Evolutionary conservation across 176 grass and related monocot species (phyloP), one percentile per base, ranked within the genome.

Genomic region (Themeda triandra): DNA sequence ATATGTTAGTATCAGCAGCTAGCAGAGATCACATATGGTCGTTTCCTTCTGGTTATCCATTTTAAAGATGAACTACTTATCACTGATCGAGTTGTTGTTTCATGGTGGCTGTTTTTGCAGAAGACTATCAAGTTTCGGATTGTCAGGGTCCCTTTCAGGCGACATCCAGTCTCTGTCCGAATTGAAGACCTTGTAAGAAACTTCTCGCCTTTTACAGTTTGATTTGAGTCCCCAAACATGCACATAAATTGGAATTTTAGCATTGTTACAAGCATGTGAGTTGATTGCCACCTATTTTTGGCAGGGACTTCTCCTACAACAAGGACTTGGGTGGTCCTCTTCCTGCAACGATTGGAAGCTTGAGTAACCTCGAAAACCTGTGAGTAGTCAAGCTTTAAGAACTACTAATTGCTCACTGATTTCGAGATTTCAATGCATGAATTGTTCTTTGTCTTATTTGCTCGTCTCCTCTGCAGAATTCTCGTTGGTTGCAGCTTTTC

Each of bases 281-380:
- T 7, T 32, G 19, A 9, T 32, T 53, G 5, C 9, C 21, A 4
- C 8, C 23, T 45, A 14, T 4, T 29, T 82, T 71, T 37, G 15
- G 13, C 81, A 98, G 95, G 80, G 95, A 98, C 33, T 90, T 98
- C 13, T 98, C 95, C 60, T 90, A 95, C 66, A 98, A 98, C 81
- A 87, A 70, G 31, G 73, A 88, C 8, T 71, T 98, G 82, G 69
- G 60, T 56, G 92, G 95, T 23, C 19, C 72, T 14, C 15, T 98
- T 62, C 90, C 95, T 64, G 21, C 86, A 79, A 24, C 90, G 40
- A 93, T 95, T 49, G 92, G 92, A 90, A 82, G 44, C 15, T 86
- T 95, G 87, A 85, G n/a, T 40, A 91, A 92, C 29, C 90, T 98
- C 25, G 8, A 65, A 58, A 94, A 73, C 70, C 60, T 94, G 95